Evolutionary conservation across 106 monocot species (phyloP), one percentile per base, ranked within the genome.

Genomic region (Dioscorea zingiberensis): DNA sequence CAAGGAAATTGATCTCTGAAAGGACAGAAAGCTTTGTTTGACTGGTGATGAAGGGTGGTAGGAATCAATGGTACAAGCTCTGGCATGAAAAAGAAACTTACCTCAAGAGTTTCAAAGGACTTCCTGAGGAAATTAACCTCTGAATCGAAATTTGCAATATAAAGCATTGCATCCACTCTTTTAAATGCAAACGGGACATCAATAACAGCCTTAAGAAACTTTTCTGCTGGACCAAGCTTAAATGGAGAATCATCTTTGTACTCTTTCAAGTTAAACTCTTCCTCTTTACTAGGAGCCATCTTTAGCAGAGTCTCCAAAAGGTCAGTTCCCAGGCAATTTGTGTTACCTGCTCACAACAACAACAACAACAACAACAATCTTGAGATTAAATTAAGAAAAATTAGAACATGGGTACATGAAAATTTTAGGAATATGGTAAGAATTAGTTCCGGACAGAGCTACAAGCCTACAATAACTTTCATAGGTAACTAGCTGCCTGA

Each of bases 151-250:
- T 78, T 88, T 18, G 85, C 62, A 47, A 85, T 83, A 77, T 88
- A 97, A 57, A 97, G 88, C 95, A 97, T 88, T 14, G 91, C 95
- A 48, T 97, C 95, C 1, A 86, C 81, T 71, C 95, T 85, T 53
- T 85, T 97, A 54, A 97, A 97, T 17, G 95, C 95, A 72, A 88
- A 88, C 54, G 95, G 88, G 38, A 97, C 73, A 63, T 88, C 85
- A 70, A 97, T 69, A 57, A 97, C 55, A 21, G 88, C 95, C 64
- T 88, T 97, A 30, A 97, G 83, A 75, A 97, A 97, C 54, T 79
- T 91, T 58, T 91, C 95, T 15, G 95, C 85, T 0, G 85, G 74
- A 28, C 88, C 85, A 28, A 97, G 83, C 71, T 88, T 88, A 45
- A 76, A 32, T 17, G 79, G 76, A 17, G 85, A 88, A 15, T 76